A percentile compares a stretch with the other conserved stretches of the same genome.
These are phyloP conservation scores for Phytophthora macrochlamydospora DNA, from an alignment of 352 stramenopile genomes.

Conservation along the genomic window DNA sequence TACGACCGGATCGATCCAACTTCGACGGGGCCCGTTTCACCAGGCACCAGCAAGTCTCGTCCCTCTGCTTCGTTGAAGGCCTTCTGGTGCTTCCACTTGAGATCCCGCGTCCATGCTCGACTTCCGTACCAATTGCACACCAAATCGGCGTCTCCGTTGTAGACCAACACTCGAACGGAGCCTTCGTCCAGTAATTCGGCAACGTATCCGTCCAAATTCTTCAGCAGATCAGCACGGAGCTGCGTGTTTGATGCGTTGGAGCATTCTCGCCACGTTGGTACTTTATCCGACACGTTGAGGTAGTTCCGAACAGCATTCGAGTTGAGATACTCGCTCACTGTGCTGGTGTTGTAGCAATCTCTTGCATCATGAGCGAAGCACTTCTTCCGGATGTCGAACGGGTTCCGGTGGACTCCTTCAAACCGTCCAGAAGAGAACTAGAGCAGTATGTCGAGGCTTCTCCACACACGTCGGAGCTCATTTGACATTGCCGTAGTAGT, in stretches of 20 bases:
- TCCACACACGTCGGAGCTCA: slow-evolving; percentile 21
- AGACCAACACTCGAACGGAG: slow-evolving; percentile 30
- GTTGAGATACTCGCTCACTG: slow-evolving; percentile 65
- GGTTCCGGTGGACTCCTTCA: slow-evolving; percentile 37
- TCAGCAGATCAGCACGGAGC: slow-evolving; percentile 56
- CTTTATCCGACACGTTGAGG: slow-evolving; percentile 36
- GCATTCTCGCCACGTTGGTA: slow-evolving; percentile 81
- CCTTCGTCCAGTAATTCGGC: slow-evolving; percentile 25
- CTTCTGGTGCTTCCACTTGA: slow-evolving; percentile 41
- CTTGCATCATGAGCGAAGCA: slow-evolving; percentile 19
- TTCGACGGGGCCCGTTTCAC: slow-evolving; percentile 5
- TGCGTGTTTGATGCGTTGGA: slow-evolving; percentile 84
- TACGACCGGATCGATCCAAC: slow-evolving; percentile 35
- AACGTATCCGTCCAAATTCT: slow-evolving; percentile 27
- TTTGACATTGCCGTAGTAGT: slow-evolving; percentile 29
- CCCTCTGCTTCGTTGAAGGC: slow-evolving; percentile 24
- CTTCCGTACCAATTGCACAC: slow-evolving; percentile 51
- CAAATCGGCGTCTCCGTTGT: slow-evolving; percentile 43
- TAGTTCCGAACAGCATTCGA: slow-evolving; percentile 36
- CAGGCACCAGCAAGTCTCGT: slow-evolving; percentile 13
- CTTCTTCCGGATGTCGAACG: slow-evolving; percentile 57
- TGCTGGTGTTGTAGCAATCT: slow-evolving; percentile 21
- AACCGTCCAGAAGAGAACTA: slow-evolving; percentile 16
- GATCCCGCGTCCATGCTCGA: slow-evolving; percentile 36
- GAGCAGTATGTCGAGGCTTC: slow-evolving; percentile 25